phyloP scores from a whole-genome alignment of 192 early-diverging fungal species.

The Gaertneriomyces semiglobifer region DNA sequence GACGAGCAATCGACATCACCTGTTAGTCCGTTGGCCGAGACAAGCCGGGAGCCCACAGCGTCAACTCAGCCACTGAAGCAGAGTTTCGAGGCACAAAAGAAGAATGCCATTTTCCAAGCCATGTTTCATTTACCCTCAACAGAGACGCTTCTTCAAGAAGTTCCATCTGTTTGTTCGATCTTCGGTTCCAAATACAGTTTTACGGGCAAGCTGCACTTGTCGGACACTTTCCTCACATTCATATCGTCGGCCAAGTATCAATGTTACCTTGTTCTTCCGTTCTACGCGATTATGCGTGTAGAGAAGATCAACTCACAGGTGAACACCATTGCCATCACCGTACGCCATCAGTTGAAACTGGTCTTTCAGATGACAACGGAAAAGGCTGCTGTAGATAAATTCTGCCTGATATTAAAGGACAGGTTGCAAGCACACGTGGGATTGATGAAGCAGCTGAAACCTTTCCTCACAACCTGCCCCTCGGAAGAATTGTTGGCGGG shows the following conservation, averaged over 20 bases:
- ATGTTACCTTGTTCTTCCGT: conserved; percentile 76
- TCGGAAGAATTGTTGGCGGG: conserved; percentile 73
- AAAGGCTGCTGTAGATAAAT: conserved; percentile 66
- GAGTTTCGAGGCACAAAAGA: conserved; percentile 64
- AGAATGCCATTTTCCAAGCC: conserved; percentile 69
- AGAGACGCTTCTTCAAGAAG: conserved; percentile 71
- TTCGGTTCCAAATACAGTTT: conserved; percentile 48
- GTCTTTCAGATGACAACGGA: conserved; percentile 74
- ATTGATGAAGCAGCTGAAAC: conserved; percentile 75
- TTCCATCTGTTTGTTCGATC: conserved; percentile 56
- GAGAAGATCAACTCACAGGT: conserved; percentile 75
- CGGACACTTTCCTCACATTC: conserved; percentile 84
- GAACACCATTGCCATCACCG: conserved; percentile 76
- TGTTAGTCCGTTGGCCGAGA: conserved; percentile 26
- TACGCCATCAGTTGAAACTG: conserved; percentile 89
- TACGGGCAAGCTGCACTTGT: conserved; percentile 76
- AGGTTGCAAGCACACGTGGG: conserved; percentile 68
- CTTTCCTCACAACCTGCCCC: conserved; percentile 71
- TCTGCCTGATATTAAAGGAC: conserved; percentile 74
- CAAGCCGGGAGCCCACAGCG: neutral
- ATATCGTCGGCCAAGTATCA: conserved; percentile 64
- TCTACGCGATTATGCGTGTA: conserved; percentile 87
- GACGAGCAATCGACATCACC: conserved; percentile 29
- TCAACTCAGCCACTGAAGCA: conserved; percentile 43
- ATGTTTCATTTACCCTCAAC: conserved; percentile 74